These are phyloP conservation scores for Cubamyces sp. DNA, from an alignment of 768 basidiomycete species.

Conservation along the genomic window DNA sequence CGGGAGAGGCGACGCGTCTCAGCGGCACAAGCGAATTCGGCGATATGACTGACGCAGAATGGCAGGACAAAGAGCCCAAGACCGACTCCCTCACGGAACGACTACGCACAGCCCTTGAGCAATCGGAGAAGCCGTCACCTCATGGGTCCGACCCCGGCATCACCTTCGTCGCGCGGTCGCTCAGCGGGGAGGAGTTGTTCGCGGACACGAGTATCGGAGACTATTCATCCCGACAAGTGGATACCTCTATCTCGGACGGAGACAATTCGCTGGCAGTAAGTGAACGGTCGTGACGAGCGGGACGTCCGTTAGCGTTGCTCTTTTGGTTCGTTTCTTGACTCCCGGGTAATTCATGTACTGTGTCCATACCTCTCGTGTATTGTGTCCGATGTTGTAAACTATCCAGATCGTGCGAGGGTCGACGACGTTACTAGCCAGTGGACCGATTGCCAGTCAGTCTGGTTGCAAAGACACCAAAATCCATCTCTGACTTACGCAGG, in stretches of 20 bases:
- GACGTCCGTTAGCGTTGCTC: too few relatives aligned
- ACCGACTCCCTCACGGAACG: constrained; percentile 17
- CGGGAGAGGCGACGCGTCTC: background rate
- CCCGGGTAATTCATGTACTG: too few relatives aligned
- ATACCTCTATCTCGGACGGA: background rate
- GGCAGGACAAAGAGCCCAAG: constrained; percentile 16
- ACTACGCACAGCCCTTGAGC: constrained; percentile 16
- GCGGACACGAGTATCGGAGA: background rate
- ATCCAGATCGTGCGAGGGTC: too few relatives aligned
- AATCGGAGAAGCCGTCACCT: constrained; percentile 21
- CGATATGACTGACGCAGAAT: constrained; percentile 7
- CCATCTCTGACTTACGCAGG: constrained; percentile 8
- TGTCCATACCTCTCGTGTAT: too few relatives aligned
- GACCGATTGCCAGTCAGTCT: too few relatives aligned
- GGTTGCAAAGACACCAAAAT: too few relatives aligned
- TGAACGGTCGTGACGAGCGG: background rate
- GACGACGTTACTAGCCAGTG: too few relatives aligned
- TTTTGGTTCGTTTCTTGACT: background rate
- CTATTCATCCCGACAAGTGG: background rate
- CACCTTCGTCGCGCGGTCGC: constrained; percentile 20
- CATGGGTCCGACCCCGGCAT: constrained; percentile 12
- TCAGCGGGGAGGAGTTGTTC: constrained; percentile 23
- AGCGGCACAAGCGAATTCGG: constrained; percentile 6
- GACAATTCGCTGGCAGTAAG: background rate
- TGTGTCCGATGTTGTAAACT: too few relatives aligned